These are phyloP conservation scores for Ophiostoma angusticollis DNA, from an alignment of 2,329 filamentous ascomycete species.

Conservation along the genomic window DNA sequence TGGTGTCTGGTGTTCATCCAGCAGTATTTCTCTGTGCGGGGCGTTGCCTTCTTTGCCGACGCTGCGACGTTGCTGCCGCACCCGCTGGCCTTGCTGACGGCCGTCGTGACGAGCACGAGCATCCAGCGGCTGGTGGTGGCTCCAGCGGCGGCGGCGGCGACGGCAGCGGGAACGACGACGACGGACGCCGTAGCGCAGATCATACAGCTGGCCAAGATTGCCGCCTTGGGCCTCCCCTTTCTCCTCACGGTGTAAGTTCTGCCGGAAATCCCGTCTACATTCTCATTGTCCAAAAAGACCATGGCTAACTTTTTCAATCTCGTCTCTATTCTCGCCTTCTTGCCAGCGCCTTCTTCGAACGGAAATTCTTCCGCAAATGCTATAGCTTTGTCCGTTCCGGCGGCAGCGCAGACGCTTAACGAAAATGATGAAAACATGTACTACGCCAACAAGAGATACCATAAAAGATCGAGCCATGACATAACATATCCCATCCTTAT, in stretches of 20 bases:
- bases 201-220: slow-evolving; percentile 33
- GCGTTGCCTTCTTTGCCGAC: slow-evolving; percentile 24
- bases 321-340: neutral
- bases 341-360: slow-evolving; percentile 40
- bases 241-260: slow-evolving; percentile 46
- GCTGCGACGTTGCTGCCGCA: slow-evolving; percentile 31
- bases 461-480: neutral
- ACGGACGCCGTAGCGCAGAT: slow-evolving; percentile 23
- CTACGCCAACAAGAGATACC: neutral
- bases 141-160: slow-evolving; percentile 15
- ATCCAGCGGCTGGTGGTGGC: slow-evolving; percentile 21
- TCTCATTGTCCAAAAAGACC: neutral
- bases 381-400: slow-evolving; percentile 20
- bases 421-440: neutral
- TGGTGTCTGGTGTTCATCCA: slow-evolving; percentile 70
- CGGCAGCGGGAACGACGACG: slow-evolving; percentile 16
- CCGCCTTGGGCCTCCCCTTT: slow-evolving; percentile 37
- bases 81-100: slow-evolving; percentile 29
- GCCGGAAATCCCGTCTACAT: slow-evolving; percentile 3
- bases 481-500: neutral
- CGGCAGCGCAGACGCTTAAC: neutral
- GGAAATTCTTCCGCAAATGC: slow-evolving; percentile 38
- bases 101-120: slow-evolving; percentile 30
- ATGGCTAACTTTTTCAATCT: slow-evolving; percentile 6
- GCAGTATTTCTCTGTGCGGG: slow-evolving; percentile 42